Conservation (phyloP, 2,329 filamentous ascomycete genomes). For the Sporothrix inflata region DNA sequence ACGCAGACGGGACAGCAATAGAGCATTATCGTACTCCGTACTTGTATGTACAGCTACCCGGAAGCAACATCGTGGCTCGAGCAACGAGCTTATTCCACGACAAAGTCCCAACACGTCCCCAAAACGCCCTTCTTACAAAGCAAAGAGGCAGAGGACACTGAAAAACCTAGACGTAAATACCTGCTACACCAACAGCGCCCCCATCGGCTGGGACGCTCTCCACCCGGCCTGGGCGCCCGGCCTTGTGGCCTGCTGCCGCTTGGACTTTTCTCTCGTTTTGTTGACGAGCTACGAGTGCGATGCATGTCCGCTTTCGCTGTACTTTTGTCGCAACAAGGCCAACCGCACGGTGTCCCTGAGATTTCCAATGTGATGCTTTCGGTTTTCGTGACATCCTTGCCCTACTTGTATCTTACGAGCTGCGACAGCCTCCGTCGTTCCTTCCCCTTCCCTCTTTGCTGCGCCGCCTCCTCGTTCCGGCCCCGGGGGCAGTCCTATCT, state of each 20-base stretch:
- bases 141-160: background rate
- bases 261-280: background rate
- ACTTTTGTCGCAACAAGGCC: background rate
- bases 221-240: background rate
- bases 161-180: background rate
- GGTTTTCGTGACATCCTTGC: background rate
- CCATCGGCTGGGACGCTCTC: slow-evolving; percentile 1
- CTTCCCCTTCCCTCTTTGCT: background rate
- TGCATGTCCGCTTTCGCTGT: background rate
- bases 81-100: slow-evolving; percentile 18
- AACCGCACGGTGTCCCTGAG: background rate
- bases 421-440: background rate
- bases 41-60: no score
- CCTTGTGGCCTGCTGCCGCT: background rate
- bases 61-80: slow-evolving; percentile 29
- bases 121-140: background rate
- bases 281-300: background rate
- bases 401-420: no score
- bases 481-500: background rate
- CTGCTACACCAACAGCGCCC: slow-evolving; percentile 14
- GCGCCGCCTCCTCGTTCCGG: slow-evolving; percentile 11
- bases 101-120: background rate
- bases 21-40: background rate
- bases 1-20: background rate
- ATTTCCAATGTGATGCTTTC: background rate